A percentile compares a stretch with the other conserved stretches of the same genome.
phyloP scores from a whole-genome alignment of 805 yeast species.

The Sugiyamaella qingdaonensis region DNA sequence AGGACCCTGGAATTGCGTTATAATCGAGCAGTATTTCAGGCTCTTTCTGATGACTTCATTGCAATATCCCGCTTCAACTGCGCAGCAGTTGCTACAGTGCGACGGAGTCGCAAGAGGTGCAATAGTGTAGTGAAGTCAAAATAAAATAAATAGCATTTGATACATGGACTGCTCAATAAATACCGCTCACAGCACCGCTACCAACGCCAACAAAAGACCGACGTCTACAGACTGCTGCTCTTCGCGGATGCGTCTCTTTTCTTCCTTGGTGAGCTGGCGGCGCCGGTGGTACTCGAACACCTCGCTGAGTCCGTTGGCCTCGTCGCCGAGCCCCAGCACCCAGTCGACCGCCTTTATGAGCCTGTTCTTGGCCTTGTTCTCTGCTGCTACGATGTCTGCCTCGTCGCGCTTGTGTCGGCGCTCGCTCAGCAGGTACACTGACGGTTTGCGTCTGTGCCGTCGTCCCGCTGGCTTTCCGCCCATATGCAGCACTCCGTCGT shows the following conservation, averaged over 20 bases:
- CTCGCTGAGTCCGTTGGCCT: slow-evolving; percentile 6
- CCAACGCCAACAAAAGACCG: slow-evolving; percentile 13
- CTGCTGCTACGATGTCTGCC: slow-evolving; percentile 9
- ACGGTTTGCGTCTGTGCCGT: slow-evolving; percentile 1
- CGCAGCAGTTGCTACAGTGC: too few species aligned
- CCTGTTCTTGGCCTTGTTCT: slow-evolving; percentile 7
- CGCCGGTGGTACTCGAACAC: slow-evolving; percentile 11
- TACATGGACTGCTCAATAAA: background rate
- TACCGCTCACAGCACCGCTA: background rate
- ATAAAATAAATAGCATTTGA: too few species aligned
- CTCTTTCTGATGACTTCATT: too few species aligned
- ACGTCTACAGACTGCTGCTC: slow-evolving; percentile 16
- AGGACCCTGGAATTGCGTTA: too few species aligned
- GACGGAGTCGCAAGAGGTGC: too few species aligned
- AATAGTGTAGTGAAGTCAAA: too few species aligned
- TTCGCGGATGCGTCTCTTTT: slow-evolving; percentile 14
- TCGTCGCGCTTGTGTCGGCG: slow-evolving; percentile 10
- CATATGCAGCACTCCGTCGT: slow-evolving; percentile 16
- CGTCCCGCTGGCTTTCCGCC: background rate
- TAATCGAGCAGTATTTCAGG: too few species aligned
- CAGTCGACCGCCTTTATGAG: slow-evolving; percentile 20
- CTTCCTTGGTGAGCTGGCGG: slow-evolving; percentile 14
- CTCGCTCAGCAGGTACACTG: slow-evolving; percentile 6
- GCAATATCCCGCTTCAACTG: too few species aligned
- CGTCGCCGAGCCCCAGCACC: slow-evolving; percentile 22